These are phyloP conservation scores for Cladosporium sp. DNA, from an alignment of 2,329 filamentous ascomycete genomes.

Conservation along the genomic window DNA sequence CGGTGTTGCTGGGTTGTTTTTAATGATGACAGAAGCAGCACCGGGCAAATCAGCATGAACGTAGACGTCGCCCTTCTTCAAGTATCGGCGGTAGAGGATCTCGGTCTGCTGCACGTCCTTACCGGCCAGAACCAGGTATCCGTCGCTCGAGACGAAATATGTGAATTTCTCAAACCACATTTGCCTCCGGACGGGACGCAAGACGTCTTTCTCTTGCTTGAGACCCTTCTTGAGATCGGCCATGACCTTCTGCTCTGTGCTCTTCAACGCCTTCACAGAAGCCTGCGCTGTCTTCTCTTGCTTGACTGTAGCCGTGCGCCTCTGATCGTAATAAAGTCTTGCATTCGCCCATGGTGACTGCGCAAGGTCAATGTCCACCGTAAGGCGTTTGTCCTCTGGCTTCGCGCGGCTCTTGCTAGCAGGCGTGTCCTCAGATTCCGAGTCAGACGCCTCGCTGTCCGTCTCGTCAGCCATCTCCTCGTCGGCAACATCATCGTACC, in stretches of 20 bases:
- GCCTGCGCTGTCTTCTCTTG: slow-evolving; percentile 81
- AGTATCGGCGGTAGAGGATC: slow-evolving; percentile 78
- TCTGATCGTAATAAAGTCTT: slow-evolving; percentile 86
- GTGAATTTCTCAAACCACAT: slow-evolving; percentile 97
- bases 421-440: slow-evolving; percentile 52
- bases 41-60: slow-evolving; percentile 86
- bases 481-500: slow-evolving; percentile 58
- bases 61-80: slow-evolving; percentile 87
- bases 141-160: slow-evolving; percentile 94
- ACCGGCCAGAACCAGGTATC: slow-evolving; percentile 82
- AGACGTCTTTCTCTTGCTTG: slow-evolving; percentile 84
- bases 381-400: slow-evolving; percentile 47
- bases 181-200: slow-evolving; percentile 76
- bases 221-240: slow-evolving; percentile 81
- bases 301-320: slow-evolving; percentile 77
- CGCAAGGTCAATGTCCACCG: slow-evolving; percentile 79
- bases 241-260: slow-evolving; percentile 80
- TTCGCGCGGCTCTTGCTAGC: slow-evolving; percentile 25
- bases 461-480: slow-evolving; percentile 58
- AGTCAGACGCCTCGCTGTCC: slow-evolving; percentile 61
- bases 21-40: slow-evolving; percentile 80
- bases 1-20: slow-evolving; percentile 73
- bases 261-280: slow-evolving; percentile 78
- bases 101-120: slow-evolving; percentile 88
- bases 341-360: slow-evolving; percentile 87